Evolutionary conservation across 257 asterid species (phyloP).

Genomic region (Penstemon newberryi): DNA sequence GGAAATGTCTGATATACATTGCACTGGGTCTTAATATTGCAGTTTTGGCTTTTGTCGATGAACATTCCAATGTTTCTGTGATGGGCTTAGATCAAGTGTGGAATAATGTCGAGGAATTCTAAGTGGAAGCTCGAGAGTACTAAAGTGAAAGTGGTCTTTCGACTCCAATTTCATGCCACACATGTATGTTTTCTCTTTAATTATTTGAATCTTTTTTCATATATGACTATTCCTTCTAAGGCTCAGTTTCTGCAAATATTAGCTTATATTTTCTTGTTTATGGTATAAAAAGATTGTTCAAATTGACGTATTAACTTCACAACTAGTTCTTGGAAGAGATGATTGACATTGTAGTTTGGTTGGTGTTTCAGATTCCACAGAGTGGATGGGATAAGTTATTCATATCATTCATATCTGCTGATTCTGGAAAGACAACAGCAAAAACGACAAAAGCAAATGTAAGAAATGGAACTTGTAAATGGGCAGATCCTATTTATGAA

Average conservation of each 20-base stretch:
- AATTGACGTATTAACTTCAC: too few relatives aligned
- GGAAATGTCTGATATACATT: slow-evolving; percentile 14
- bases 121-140: slow-evolving; percentile 99
- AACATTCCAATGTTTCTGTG: slow-evolving; percentile 22
- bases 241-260: not conserved
- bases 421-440: slow-evolving; percentile 80
- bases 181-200: slow-evolving; percentile 55
- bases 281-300: too few relatives aligned
- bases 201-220: not conserved
- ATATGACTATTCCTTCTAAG: not conserved
- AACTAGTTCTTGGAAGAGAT: not conserved
- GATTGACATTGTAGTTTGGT: slow-evolving; percentile 18
- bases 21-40: slow-evolving; percentile 18
- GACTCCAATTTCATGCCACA: slow-evolving; percentile 97
- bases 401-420: slow-evolving; percentile 75
- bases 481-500: slow-evolving; percentile 98
- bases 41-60: slow-evolving; percentile 24
- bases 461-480: slow-evolving; percentile 93
- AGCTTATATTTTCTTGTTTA: not conserved
- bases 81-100: slow-evolving; percentile 45
- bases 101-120: slow-evolving; percentile 77
- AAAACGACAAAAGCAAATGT: slow-evolving; percentile 94
- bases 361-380: slow-evolving; percentile 78
- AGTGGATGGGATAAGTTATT: slow-evolving; percentile 96
- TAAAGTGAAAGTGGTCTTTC: slow-evolving; percentile 97